These are phyloP conservation scores for Plasmodium ovale DNA, from an alignment of 169 alveolate species.

Conservation along the genomic window DNA sequence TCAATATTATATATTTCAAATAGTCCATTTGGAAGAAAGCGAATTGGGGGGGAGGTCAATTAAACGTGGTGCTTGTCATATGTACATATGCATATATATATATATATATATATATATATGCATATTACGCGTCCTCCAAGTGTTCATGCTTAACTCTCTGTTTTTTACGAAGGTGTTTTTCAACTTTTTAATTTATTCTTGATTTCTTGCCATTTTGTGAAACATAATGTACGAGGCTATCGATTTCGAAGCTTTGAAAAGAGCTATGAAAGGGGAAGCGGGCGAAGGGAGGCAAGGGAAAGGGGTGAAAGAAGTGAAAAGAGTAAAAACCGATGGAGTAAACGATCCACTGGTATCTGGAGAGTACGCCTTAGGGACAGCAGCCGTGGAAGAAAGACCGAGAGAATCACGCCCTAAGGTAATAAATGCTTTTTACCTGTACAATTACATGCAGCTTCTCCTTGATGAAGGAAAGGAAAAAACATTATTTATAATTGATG, in stretches of 20 bases:
- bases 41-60: too few species aligned
- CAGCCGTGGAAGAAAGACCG: too few species aligned
- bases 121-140: neutral
- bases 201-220: neutral
- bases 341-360: too few species aligned
- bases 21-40: too few species aligned
- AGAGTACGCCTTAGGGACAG: too few species aligned
- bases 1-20: too few species aligned
- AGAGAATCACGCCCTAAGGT: neutral
- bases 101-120: too few species aligned
- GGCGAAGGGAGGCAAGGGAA: too few species aligned
- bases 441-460: conserved; percentile 52
- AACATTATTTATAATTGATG: conserved; percentile 30
- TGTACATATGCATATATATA: too few species aligned
- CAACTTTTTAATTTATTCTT: neutral
- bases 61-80: too few species aligned
- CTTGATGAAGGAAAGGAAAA: conserved; percentile 45
- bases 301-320: too few species aligned
- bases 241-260: conserved; percentile 57
- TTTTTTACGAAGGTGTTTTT: neutral
- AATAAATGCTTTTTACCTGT: conserved; percentile 35
- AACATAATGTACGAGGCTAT: conserved; percentile 16
- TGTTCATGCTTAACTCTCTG: neutral
- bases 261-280: conserved; percentile 8
- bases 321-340: too few species aligned